phyloP scores from a whole-genome alignment of 1,284 basidiomycete genomes.

The Naganishia sp. region DNA sequence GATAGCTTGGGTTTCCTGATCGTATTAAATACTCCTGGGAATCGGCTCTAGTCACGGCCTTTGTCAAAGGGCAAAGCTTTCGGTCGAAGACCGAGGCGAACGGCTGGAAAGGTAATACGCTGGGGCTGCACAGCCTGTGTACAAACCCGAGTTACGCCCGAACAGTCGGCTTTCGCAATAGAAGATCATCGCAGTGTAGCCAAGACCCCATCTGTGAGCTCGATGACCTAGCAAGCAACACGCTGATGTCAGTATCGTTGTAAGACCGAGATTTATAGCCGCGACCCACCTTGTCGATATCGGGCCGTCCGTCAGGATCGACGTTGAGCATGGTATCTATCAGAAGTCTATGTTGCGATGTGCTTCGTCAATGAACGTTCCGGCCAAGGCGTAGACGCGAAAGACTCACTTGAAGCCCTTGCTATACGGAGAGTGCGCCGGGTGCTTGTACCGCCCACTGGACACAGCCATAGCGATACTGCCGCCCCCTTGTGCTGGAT shows the following conservation, averaged over 20 bases:
- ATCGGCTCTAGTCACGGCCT: too few species aligned
- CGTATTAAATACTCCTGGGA: too few species aligned
- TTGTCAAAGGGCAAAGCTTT: too few species aligned
- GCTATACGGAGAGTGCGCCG: conserved; percentile 68
- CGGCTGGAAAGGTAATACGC: too few species aligned
- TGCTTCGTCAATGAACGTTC: neutral
- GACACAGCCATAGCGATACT: conserved; percentile 94
- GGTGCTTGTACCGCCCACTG: conserved; percentile 81
- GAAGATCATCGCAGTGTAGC: conserved; percentile 28
- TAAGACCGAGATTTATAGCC: neutral
- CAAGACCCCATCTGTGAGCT: conserved; percentile 65
- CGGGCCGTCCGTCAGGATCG: conserved; percentile 75
- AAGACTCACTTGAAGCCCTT: conserved; percentile 64
- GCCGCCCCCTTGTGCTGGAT: conserved; percentile 79
- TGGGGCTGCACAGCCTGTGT: too few species aligned
- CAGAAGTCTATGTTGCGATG: conserved; percentile 54
- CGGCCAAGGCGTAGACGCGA: too few species aligned
- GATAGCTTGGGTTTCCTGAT: too few species aligned
- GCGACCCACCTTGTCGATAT: conserved; percentile 70
- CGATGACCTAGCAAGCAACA: conserved; percentile 63
- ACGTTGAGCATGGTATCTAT: conserved; percentile 81
- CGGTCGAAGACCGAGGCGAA: too few species aligned
- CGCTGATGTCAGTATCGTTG: conserved; percentile 2
- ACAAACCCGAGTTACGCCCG: too few species aligned
- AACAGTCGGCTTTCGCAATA: too few species aligned